Percentiles rank a stretch among this genome's conserved stretches.
Conservation (phyloP, 345 rosid species). For the Linum trigynum region DNA sequence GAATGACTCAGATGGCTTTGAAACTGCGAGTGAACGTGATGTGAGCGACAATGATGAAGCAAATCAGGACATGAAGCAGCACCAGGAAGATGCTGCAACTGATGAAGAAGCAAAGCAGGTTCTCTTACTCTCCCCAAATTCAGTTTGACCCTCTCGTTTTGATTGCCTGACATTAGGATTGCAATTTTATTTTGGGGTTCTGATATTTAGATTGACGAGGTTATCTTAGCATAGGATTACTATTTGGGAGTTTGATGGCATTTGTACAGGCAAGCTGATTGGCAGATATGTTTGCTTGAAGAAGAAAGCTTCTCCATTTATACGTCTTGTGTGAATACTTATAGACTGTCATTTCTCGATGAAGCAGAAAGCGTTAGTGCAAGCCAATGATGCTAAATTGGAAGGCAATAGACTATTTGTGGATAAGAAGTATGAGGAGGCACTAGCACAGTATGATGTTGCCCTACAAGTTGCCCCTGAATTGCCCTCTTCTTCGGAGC, state of each 20-base stretch:
- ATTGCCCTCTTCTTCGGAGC: slow-evolving; percentile 33
- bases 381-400: slow-evolving; percentile 60
- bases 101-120: slow-evolving; percentile 39
- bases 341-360: neutral
- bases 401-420: slow-evolving; percentile 74
- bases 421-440: slow-evolving; percentile 64
- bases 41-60: slow-evolving; percentile 38
- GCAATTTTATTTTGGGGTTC: neutral
- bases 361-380: slow-evolving; percentile 42
- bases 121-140: neutral
- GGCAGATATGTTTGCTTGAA: neutral
- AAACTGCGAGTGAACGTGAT: slow-evolving; percentile 83
- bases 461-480: slow-evolving; percentile 48
- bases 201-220: neutral
- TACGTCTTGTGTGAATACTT: neutral
- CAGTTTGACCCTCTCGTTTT: neutral
- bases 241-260: neutral
- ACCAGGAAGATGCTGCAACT: slow-evolving; percentile 15
- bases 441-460: slow-evolving; percentile 49
- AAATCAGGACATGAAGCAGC: neutral
- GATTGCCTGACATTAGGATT: neutral
- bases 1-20: slow-evolving; percentile 71
- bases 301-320: neutral
- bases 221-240: neutral
- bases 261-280: neutral